Base-by-base conservation (phyloP, 73 alveolate genomes). In the Blepharisma stoltei region DNA sequence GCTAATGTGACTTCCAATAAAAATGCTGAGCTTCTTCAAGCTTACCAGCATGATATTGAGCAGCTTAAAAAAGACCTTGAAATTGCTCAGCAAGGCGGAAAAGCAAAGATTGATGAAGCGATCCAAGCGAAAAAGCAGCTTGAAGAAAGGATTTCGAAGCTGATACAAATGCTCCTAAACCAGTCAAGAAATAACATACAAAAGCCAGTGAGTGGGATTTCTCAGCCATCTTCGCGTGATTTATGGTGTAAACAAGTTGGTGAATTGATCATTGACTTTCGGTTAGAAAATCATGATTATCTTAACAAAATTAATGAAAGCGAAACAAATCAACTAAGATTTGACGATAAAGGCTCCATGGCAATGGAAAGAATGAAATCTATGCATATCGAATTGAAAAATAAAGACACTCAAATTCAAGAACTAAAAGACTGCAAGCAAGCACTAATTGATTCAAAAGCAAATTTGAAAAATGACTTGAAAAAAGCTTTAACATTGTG, bases 21-120 rank as follows among this genome's bases (percentile, higher is more conserved):
- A 44, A 44, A 38, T 20, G 23, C 79, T 37, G 79, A 69, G 27
- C 79, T 69, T 11, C 55, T 69, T 1, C n/a, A 69, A 44, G 45
- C 75, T 43, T 69, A 44, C 5, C 79, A 69, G 27, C 11, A 46
- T 1, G 79, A 69, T 43, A 9, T 69, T 2, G 79, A 69, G 14
- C 14, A 18, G 14, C 60, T 69, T 38, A 18, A 53, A 9, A 69
- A 46, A 46, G 55, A 69, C 14, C 90, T 53, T 98, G 99, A 18
- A 84, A 86, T 84, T 93, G 92, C 55, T 98, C 94, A 80, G 95
- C 91, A 79, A 93, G 98, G 81, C 89, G 79, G 79, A 14, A 69
- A n/a, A 46, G 79, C 11, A 69, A 18, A 14, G 2, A 11, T 9
- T 25, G 73, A 60, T 8, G 14, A n/a, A 14, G 23, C n/a, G 0